Conservation (phyloP, 73 alveolate species). For the Stentor coeruleus region DNA sequence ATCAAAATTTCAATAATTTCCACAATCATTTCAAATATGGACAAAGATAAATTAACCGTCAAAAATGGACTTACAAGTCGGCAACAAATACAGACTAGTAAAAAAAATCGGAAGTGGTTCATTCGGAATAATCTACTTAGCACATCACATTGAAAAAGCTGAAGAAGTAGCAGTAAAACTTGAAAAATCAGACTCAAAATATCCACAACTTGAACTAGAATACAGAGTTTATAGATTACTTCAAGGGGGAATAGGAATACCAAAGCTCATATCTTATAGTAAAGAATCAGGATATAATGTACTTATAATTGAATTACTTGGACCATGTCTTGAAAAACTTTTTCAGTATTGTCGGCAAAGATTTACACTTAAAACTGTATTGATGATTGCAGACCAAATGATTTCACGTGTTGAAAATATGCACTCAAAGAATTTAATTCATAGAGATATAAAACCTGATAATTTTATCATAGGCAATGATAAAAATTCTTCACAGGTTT, state of each 20-base stretch:
- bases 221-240: too few relatives aligned
- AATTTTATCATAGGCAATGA: slow-evolving; percentile 67
- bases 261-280: slow-evolving; percentile 47
- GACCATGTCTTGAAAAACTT: slow-evolving; percentile 82
- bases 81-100: slow-evolving; percentile 75
- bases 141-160: slow-evolving; percentile 63
- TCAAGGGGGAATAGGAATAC: slow-evolving; percentile 65
- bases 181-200: slow-evolving; percentile 48
- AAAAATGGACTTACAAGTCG: slow-evolving; percentile 54
- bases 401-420: slow-evolving; percentile 76
- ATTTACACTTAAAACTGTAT: slow-evolving; percentile 73
- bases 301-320: slow-evolving; percentile 79
- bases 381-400: slow-evolving; percentile 83
- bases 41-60: too few relatives aligned
- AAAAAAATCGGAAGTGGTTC: slow-evolving; percentile 86
- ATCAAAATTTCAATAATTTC: too few relatives aligned
- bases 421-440: slow-evolving; percentile 86
- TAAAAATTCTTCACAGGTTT: slow-evolving; percentile 59
- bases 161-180: slow-evolving; percentile 67
- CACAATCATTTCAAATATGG: too few relatives aligned
- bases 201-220: too few relatives aligned
- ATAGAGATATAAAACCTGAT: slow-evolving; percentile 93
- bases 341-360: slow-evolving; percentile 64
- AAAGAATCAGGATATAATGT: slow-evolving; percentile 70
- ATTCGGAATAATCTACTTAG: slow-evolving; percentile 85